Evolutionary conservation across 73 alveolate species (phyloP), one percentile per base, ranked within the genome.

Genomic region (Durusdinium trenchii): DNA sequence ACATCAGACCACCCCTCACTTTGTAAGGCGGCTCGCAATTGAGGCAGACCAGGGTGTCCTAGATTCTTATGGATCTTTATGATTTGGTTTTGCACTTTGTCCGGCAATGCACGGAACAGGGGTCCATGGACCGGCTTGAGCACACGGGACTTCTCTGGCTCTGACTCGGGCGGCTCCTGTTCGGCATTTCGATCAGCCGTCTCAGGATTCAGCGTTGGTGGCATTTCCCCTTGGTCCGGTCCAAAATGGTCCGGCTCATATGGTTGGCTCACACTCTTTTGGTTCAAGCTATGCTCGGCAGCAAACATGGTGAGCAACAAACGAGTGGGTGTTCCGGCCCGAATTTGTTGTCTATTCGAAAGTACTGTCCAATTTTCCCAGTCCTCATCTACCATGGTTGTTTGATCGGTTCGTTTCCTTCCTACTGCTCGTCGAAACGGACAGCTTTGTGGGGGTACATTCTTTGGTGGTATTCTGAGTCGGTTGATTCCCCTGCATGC

Each of bases 231-330:
- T 47, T 18, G 1, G 47, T 26, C 93, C 9, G 69, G 18, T 9
- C 46, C 3, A 9, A 16, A 71, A 47, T 2, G 30, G 92, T 9
- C 10, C 38, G n/a, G n/a, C 47, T 35, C 18, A 46, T n/a, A n/a
- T 82, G n/a, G 36, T 3, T 36, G 18, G 43, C 64, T 48, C 4
- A 26, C 71, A 3, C 51, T 5, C 50, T 35, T 6, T 3, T 28
- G n/a, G 51, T 5, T 26, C 47, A 20, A 6, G n/a, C 28, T 2
- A 30, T 1, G 18, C 12, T 38, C 51, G 30, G 52, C 18, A n/a
- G 52, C 93, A 83, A 83, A 83, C 51, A 83, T 50, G 51, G 93
- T 46, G 28, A 83, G 30, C 69, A 47, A 45, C 50, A 47, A 50
- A 20, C 16, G 23, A 12, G 75, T 75, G 16, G 93, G 75, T 4